Conservation (phyloP, 108 stramenopile species). For the Mediolabrus comicus region DNA sequence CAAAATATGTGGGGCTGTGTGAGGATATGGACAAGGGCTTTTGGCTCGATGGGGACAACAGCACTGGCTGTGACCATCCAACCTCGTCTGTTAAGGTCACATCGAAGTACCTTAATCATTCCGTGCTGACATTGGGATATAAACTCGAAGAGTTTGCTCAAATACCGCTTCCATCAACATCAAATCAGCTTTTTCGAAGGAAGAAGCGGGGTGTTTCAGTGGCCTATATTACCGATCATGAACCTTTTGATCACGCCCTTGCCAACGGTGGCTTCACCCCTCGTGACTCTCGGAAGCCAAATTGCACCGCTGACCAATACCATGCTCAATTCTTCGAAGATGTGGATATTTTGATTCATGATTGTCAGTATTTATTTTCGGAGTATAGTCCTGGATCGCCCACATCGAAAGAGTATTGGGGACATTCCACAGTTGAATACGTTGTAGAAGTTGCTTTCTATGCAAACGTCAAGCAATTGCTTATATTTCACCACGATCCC, state of each 20-base stretch:
- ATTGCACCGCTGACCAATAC: constrained; percentile 25
- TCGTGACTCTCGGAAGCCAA: neutral
- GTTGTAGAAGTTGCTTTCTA: constrained; percentile 44
- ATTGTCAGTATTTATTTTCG: constrained; percentile 26
- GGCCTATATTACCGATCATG: constrained; percentile 45
- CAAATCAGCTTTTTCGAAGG: neutral
- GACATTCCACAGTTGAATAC: constrained; percentile 46
- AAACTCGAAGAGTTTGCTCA: constrained; percentile 32
- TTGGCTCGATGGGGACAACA: constrained; percentile 15
- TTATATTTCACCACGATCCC: constrained; percentile 44
- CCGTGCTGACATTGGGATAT: constrained; percentile 38
- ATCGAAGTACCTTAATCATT: constrained; percentile 43
- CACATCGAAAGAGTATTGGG: constrained; percentile 30
- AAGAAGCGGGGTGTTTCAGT: constrained; percentile 26
- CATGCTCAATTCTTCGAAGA: constrained; percentile 35
- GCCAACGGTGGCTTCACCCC: constrained; percentile 20
- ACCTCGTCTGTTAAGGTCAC: constrained; percentile 20
- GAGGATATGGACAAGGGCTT: constrained; percentile 27
- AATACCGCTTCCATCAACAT: neutral
- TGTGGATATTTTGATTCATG: constrained; percentile 36
- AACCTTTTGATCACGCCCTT: constrained; percentile 32
- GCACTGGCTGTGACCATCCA: constrained; percentile 11
- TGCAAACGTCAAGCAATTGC: constrained; percentile 28
- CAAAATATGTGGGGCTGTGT: constrained; percentile 24
- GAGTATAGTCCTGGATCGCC: constrained; percentile 17